Base-by-base conservation (phyloP, 495 filamentous ascomycete genomes). In the Tricharina praecox region DNA sequence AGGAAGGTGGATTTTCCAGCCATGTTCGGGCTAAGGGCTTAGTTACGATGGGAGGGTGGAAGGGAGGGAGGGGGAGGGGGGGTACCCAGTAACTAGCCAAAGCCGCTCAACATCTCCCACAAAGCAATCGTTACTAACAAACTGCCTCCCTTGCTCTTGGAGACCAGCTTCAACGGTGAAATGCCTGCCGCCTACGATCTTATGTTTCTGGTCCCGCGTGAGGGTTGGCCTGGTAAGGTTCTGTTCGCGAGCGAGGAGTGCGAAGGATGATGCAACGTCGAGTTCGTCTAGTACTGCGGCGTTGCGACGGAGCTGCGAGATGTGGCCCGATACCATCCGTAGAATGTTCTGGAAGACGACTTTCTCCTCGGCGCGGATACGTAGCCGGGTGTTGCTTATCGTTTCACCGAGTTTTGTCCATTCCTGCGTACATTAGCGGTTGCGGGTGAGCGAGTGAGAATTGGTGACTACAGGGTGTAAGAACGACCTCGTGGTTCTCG, bases 1-100 rank as follows among this genome's bases (percentile, higher is more conserved):
- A 97, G 68, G 58, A 92, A 97, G 0, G 90, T 97, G 59, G 78
- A 85, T 65, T 97, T 97, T 23, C 90, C 90, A 4, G 79, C 92
- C 90, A 97, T 97, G 67, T 97, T 97, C n/a, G 92, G 90, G 0
- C 58, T 60, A 7, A 20, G 21, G 20, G 10, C 7, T 43, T 23
- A 23, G 39, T 19, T 8, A 16, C 43, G 25, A 13, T 8, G 4
- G 16, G 8, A 21, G 34, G 34, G 18, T 19, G 39, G 23, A 26
- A 16, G 23, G 20, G 39, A 20, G 10, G 7, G 39, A 19, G 20
- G 39, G 18, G 10, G 20, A 43, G 20, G 10, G 39, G 18, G 20
- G 5, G 8, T 43, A 60, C 56, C 90, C 90, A 0, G 88, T 95
- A 52, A 97, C 82, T 21, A 97, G 72, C 80, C 83, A 88, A 34